phyloP scores from a whole-genome alignment of 305 asterid genomes.

The Plantago lanceolata region DNA sequence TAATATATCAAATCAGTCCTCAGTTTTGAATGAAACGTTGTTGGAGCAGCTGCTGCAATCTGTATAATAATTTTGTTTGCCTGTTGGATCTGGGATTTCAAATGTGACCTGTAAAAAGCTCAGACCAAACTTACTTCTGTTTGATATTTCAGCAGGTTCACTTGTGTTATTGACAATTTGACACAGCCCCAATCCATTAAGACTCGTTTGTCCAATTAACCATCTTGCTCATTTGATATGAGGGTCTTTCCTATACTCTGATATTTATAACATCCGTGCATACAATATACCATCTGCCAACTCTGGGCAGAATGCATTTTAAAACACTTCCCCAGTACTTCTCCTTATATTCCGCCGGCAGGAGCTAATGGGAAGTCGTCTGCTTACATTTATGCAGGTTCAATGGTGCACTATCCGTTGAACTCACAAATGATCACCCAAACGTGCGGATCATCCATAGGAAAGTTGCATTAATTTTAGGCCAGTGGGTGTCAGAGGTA shows the following conservation, averaged over 20 bases:
- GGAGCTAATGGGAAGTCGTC: slow-evolving; percentile 22
- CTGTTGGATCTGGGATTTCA: too few relatives aligned
- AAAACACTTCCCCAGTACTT: not conserved
- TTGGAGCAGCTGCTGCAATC: too few relatives aligned
- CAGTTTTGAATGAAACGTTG: too few relatives aligned
- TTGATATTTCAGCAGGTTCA: slow-evolving; percentile 11
- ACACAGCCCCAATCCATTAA: slow-evolving; percentile 3
- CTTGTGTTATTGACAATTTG: slow-evolving; percentile 15
- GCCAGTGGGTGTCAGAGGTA: slow-evolving; percentile 99
- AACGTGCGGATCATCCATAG: slow-evolving; percentile 90
- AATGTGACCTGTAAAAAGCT: not conserved
- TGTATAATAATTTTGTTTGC: too few relatives aligned
- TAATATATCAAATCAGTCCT: slow-evolving; percentile 11
- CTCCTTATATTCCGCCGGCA: slow-evolving; percentile 11
- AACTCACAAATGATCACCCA: slow-evolving; percentile 76
- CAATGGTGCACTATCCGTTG: slow-evolving; percentile 81
- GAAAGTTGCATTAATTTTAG: slow-evolving; percentile 91
- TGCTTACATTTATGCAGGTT: slow-evolving; percentile 53
- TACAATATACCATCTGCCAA: slow-evolving; percentile 3
- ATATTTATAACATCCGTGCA: slow-evolving; percentile 14
- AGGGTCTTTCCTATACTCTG: slow-evolving; percentile 13
- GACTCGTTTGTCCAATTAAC: slow-evolving; percentile 12
- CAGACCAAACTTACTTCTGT: not conserved
- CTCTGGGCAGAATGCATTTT: slow-evolving; percentile 7
- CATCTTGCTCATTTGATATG: slow-evolving; percentile 12